These are phyloP conservation scores for Volutella citrinella DNA, from an alignment of 2,329 filamentous ascomycete species.

Conservation along the genomic window DNA sequence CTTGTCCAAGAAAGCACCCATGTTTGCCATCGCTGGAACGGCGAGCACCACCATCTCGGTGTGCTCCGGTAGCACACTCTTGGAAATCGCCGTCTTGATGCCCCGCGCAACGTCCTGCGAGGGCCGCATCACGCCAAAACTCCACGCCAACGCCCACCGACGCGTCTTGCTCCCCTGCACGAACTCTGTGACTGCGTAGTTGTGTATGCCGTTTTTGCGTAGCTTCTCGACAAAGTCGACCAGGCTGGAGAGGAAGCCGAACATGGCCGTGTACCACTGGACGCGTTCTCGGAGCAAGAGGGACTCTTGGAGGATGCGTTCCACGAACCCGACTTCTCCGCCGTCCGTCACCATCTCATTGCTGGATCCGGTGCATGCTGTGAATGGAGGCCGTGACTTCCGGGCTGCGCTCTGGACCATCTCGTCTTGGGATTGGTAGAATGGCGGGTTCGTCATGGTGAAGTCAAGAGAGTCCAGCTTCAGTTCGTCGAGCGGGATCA, in stretches of 20 bases:
- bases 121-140: constrained; percentile 68
- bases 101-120: constrained; percentile 43
- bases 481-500: constrained; percentile 64
- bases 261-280: constrained; percentile 88
- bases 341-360: constrained; percentile 83
- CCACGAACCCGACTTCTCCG: constrained; percentile 74
- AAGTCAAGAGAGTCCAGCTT: constrained; percentile 63
- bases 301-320: constrained; percentile 69
- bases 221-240: constrained; percentile 59
- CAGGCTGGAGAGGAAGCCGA: constrained; percentile 75
- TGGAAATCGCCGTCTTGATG: constrained; percentile 37
- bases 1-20: constrained; percentile 33
- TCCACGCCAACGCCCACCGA: constrained; percentile 89
- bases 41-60: constrained; percentile 42
- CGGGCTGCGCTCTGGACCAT: constrained; percentile 60
- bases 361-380: constrained; percentile 72
- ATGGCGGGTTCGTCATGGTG: constrained; percentile 91
- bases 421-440: constrained; percentile 75
- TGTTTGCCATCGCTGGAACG: constrained; percentile 41
- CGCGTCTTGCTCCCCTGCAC: constrained; percentile 75
- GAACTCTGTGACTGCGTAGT: constrained; percentile 81
- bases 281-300: constrained; percentile 57
- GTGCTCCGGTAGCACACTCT: constrained; percentile 40
- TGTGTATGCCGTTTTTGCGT: constrained; percentile 57
- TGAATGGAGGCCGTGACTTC: constrained; percentile 67